Base-by-base conservation (phyloP, 2,329 filamentous ascomycete genomes). In the Aspergillus niger region DNA sequence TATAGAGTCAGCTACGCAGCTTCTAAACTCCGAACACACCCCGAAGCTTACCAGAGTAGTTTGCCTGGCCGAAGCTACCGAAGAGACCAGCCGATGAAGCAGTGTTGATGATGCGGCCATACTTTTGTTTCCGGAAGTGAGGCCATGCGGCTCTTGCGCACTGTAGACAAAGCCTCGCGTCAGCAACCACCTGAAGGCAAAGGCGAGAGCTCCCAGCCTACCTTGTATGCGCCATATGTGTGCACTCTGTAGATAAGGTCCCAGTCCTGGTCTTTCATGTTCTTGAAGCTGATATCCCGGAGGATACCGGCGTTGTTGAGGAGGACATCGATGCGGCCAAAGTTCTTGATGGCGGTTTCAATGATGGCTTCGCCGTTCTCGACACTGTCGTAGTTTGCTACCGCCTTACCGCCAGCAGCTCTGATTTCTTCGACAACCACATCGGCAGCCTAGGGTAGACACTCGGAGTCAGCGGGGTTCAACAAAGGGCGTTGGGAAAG, bases 251-350 rank as follows among this genome's bases (percentile, higher is more conserved):
- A 91, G 76, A 97, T 91, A 69, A 97, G 81, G 76, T 99, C 94
- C 95, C 95, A 99, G 78, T 99, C 95, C 74, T 90, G 81, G 77
- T 99, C 95, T 78, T 90, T 95, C 86, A 98, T 96, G 81, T 98
- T 98, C 86, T 97, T 97, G 83, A 99, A 98, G 85, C 91, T 94
- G 74, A 98, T 79, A 81, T 98, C 93, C 63, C 94, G 90, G 62
- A 97, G 85, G 74, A 98, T 98, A 73, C 95, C 94, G 63, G 95
- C 95, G 76, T 98, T 99, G 85, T 99, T 99, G 80, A 99, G 89
- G 71, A 99, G 88, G 66, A 99, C 83, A 77, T 99, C 94, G 79
- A 99, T 86, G 72, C 94, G 91, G 69, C 80, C 80, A 59, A 81
- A 82, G 64, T 72, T 73, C 70, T 81, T 77, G 64, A 82, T 79